Evolutionary conservation across 345 rosid genomes (phyloP).

Genomic region (Murraya koenigii): DNA sequence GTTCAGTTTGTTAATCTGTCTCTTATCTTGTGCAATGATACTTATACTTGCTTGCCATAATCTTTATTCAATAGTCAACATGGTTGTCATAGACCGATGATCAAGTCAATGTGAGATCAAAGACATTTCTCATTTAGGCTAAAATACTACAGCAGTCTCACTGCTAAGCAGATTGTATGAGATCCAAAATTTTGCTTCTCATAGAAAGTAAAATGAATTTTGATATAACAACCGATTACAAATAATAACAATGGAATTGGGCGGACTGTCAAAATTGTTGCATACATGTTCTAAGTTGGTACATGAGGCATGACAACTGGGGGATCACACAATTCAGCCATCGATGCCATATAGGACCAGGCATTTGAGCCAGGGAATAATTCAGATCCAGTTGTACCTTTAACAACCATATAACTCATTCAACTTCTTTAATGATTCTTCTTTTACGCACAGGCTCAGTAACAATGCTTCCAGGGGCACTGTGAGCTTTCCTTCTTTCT

Average conservation of each 20-base stretch:
- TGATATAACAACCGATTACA: neutral
- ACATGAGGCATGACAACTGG: neutral
- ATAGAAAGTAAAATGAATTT: neutral
- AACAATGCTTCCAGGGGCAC: conserved; percentile 71
- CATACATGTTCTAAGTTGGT: neutral
- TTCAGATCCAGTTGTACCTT: neutral
- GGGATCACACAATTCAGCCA: neutral
- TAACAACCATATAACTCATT: conserved; percentile 31
- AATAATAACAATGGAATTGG: neutral
- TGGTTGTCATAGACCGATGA: neutral
- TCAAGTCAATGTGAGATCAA: neutral
- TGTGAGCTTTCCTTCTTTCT: conserved; percentile 81
- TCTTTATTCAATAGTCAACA: neutral
- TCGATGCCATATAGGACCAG: neutral
- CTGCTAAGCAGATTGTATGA: neutral
- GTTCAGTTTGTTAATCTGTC: neutral
- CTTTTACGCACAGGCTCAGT: conserved; percentile 56
- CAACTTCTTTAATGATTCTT: conserved; percentile 77
- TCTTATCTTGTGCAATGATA: neutral
- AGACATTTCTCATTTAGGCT: neutral
- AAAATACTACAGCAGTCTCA: neutral
- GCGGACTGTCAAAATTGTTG: neutral
- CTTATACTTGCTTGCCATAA: neutral
- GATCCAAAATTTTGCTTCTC: neutral
- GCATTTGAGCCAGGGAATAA: neutral